Percentiles rank a stretch among this genome's conserved stretches.
These are phyloP conservation scores for Amaranthus hypochondriacus DNA, from an alignment of 148 eudicot species.

Conservation along the genomic window DNA sequence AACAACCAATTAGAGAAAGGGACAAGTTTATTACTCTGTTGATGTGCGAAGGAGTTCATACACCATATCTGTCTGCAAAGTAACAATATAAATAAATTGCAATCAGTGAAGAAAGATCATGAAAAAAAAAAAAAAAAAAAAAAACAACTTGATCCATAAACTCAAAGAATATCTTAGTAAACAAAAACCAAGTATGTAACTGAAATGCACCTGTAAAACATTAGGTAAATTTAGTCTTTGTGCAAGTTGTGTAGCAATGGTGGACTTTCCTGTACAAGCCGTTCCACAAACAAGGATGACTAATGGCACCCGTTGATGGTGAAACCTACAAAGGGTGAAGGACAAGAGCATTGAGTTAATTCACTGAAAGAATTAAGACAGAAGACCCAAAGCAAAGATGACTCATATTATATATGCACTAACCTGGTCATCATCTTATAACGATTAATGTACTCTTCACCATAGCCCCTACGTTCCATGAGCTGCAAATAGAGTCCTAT, in stretches of 20 bases:
- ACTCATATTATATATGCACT: conserved; percentile 11
- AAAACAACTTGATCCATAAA: background rate
- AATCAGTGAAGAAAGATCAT: conserved; percentile 14
- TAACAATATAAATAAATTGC: conserved; percentile 23
- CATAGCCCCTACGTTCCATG: conserved; percentile 94
- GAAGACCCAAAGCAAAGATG: background rate
- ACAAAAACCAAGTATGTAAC: conserved; percentile 6
- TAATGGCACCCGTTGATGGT: conserved; percentile 93
- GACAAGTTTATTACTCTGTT: conserved; percentile 62
- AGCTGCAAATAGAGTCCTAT: conserved; percentile 59
- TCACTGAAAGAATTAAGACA: background rate
- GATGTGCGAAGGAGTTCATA: conserved; percentile 96
- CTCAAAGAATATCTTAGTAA: background rate
- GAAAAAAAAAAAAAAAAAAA: background rate
- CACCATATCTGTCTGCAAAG: conserved; percentile 94
- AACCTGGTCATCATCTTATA: conserved; percentile 99
- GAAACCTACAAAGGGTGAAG: conserved; percentile 68
- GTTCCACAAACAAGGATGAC: conserved; percentile 99
- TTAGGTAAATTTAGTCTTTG: conserved; percentile 96
- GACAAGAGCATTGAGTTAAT: background rate
- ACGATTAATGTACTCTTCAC: conserved; percentile 91
- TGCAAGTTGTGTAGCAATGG: conserved; percentile 98
- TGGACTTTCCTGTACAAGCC: conserved; percentile 95
- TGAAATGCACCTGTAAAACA: conserved; percentile 71
- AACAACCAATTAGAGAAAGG: conserved; percentile 6